Conservation (phyloP, 139 green algal genomes). For the Chlorella sp. region DNA sequence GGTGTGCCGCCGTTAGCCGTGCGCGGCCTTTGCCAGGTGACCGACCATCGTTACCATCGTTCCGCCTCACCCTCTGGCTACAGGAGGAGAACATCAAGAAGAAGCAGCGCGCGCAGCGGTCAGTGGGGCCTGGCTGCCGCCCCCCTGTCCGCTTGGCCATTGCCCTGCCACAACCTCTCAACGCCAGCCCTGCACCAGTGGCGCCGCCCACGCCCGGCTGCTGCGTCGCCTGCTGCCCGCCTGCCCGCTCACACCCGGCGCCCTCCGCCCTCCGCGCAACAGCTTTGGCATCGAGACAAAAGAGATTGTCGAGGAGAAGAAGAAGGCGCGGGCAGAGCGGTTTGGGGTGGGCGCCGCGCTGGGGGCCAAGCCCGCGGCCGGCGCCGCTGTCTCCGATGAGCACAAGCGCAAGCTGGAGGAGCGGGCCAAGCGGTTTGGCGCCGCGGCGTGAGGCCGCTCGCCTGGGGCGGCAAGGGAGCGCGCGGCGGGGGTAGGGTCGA, state of each 20-base stretch:
- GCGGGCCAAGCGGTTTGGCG: constrained; percentile 28
- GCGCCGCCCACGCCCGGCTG: too few species aligned
- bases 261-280: too few species aligned
- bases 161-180: too few species aligned
- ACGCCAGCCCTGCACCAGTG: too few species aligned
- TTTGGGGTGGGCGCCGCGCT: constrained; percentile 20
- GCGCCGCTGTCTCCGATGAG: constrained; percentile 1
- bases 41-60: neutral
- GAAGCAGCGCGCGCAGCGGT: constrained; percentile 27
- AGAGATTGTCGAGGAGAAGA: constrained; percentile 30
- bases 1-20: too few species aligned
- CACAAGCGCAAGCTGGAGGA: constrained; percentile 39
- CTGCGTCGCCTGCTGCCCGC: too few species aligned
- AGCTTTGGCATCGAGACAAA: constrained; percentile 25
- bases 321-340: constrained; percentile 26
- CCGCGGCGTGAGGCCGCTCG: neutral
- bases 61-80: neutral
- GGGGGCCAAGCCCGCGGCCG: neutral
- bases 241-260: too few species aligned
- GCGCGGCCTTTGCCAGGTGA: neutral
- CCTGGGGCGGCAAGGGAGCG: too few species aligned
- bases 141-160: too few species aligned
- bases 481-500: too few species aligned
- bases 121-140: too few species aligned
- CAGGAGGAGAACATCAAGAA: constrained; percentile 32